phyloP scores from a whole-genome alignment of 768 basidiomycete species.

The Ramaria sp. region DNA sequence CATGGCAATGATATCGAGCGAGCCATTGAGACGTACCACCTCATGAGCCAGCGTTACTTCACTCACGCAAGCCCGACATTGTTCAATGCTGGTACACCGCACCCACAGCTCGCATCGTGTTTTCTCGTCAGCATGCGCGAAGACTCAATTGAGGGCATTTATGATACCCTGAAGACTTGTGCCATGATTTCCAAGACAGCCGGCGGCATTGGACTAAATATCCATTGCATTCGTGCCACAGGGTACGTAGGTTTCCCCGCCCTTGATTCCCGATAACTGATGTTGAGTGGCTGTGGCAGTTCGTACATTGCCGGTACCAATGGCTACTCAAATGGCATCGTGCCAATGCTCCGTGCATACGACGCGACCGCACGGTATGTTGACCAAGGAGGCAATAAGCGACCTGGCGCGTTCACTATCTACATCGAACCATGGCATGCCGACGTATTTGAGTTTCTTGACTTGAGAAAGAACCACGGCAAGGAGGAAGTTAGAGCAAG shows the following conservation, averaged over 20 bases:
- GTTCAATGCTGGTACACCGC: constrained; percentile 95
- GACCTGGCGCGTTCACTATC: constrained; percentile 96
- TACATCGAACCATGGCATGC: constrained; percentile 99
- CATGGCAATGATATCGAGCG: constrained; percentile 85
- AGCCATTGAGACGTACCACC: constrained; percentile 83
- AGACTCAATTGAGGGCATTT: constrained; percentile 98
- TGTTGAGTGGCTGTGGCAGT: constrained; percentile 26
- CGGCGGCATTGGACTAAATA: constrained; percentile 92
- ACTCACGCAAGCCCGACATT: constrained; percentile 96
- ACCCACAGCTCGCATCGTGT: constrained; percentile 92
- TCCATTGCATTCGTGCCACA: constrained; percentile 94
- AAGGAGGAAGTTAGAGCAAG: constrained; percentile 96
- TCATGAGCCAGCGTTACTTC: constrained; percentile 98
- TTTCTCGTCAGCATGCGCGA: constrained; percentile 99
- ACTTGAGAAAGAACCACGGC: constrained; percentile 96
- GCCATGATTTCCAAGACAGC: constrained; percentile 99
- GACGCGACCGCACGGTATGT: constrained; percentile 98
- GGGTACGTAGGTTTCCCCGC: constrained; percentile 43
- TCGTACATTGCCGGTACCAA: constrained; percentile 99
- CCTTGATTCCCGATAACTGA: neutral
- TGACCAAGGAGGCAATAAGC: constrained; percentile 98
- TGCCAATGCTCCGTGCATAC: constrained; percentile 97
- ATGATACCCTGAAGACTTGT: constrained; percentile 95
- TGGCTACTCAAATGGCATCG: constrained; percentile 97
- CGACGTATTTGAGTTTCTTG: constrained; percentile 95